Percentiles rank a stretch among this genome's conserved stretches.
phyloP scores from a whole-genome alignment of 805 yeast genomes.

The Pichia thaimueangensis region DNA sequence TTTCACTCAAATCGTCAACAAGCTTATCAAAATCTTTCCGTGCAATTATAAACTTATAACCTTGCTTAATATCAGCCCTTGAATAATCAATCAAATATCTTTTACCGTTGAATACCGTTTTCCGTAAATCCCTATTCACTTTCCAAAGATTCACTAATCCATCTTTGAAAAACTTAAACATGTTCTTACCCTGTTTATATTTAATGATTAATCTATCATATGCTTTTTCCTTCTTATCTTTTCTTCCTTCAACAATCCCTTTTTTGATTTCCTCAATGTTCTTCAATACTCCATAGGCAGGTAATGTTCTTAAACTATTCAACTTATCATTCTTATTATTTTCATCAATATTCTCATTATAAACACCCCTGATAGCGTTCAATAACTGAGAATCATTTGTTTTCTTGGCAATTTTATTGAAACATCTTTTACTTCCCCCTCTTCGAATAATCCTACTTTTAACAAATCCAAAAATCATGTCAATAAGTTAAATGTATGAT shows the following conservation, averaged over 20 bases:
- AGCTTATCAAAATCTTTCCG: slow-evolving; percentile 14
- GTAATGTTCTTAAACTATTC: slow-evolving; percentile 13
- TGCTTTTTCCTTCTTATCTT: slow-evolving; percentile 1
- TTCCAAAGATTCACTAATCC: slow-evolving; percentile 55
- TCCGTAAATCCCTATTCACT: slow-evolving; percentile 30
- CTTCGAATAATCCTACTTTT: too few relatives aligned
- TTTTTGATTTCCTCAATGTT: slow-evolving; percentile 5
- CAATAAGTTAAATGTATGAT: too few relatives aligned
- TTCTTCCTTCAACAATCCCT: slow-evolving; percentile 9
- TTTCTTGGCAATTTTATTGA: too few relatives aligned
- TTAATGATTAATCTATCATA: slow-evolving; percentile 9
- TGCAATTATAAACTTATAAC: slow-evolving; percentile 14
- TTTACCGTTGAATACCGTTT: slow-evolving; percentile 22
- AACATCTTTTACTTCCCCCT: too few relatives aligned
- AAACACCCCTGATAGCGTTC: too few relatives aligned
- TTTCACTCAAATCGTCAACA: slow-evolving; percentile 23
- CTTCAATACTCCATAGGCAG: slow-evolving; percentile 20
- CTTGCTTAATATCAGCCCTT: slow-evolving; percentile 18
- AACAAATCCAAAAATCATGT: too few relatives aligned
- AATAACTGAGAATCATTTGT: too few relatives aligned
- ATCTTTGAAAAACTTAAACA: slow-evolving; percentile 45
- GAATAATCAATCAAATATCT: slow-evolving; percentile 27
- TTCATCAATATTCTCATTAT: too few relatives aligned
- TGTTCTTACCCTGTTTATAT: slow-evolving; percentile 20
- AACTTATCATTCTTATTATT: neutral